Conservation (phyloP, 2,329 filamentous ascomycete genomes). For the Grosmannia serpens region DNA sequence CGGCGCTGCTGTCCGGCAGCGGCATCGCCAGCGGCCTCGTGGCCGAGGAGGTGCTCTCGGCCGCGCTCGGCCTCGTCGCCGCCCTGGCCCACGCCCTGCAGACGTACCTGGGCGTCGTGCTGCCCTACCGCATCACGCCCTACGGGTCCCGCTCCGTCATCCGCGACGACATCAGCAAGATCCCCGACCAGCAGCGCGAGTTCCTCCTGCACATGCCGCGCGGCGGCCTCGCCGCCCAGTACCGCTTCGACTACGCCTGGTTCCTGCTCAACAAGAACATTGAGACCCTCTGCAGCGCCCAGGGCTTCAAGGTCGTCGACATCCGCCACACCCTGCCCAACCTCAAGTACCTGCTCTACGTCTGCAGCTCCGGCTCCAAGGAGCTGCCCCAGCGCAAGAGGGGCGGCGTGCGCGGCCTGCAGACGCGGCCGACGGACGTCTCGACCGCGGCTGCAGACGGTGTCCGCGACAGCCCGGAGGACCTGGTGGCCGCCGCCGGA, state of each 20-base stretch:
- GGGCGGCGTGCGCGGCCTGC: slow-evolving; percentile 47
- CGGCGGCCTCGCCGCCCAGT: slow-evolving; percentile 57
- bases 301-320: slow-evolving; percentile 72
- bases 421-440: slow-evolving; percentile 1
- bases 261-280: slow-evolving; percentile 97
- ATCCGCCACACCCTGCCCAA: slow-evolving; percentile 89
- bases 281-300: slow-evolving; percentile 52
- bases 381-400: slow-evolving; percentile 50
- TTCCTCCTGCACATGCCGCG: slow-evolving; percentile 68
- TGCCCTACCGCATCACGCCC: slow-evolving; percentile 69
- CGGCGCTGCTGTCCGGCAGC: slow-evolving; percentile 17
- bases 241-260: slow-evolving; percentile 90
- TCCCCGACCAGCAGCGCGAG: slow-evolving; percentile 46
- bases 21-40: slow-evolving; percentile 18
- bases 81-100: slow-evolving; percentile 66
- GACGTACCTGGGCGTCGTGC: slow-evolving; percentile 64
- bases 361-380: slow-evolving; percentile 67
- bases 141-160: slow-evolving; percentile 66
- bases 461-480: too few species aligned
- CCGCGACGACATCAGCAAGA: slow-evolving; percentile 58
- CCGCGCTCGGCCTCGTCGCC: slow-evolving; percentile 70
- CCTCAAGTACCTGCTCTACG: slow-evolving; percentile 82
- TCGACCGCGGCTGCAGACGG: not conserved
- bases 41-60: slow-evolving; percentile 62
- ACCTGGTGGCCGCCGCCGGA: not conserved